Base-by-base conservation (phyloP, 2,329 filamentous ascomycete species). In the Drechslerella coelobrocha region DNA sequence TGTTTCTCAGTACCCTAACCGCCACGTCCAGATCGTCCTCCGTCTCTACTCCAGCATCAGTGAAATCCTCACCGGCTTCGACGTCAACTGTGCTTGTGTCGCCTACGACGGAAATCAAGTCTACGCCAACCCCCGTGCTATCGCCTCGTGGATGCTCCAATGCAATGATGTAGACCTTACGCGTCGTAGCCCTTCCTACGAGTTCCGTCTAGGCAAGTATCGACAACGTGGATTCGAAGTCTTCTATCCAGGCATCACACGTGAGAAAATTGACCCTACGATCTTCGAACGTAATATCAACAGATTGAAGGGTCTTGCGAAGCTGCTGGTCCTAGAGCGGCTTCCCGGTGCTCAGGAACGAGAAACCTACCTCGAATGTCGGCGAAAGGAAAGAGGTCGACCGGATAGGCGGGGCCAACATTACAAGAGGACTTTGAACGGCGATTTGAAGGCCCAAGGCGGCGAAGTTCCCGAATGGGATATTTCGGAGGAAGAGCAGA, bases 51-150 rank as follows among this genome's bases (percentile, higher is more conserved):
- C 91, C 76, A 92, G 88, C 0, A 80, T 95, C 48, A 88, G 89
- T 0, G 90, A 95, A 77, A 92, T 96, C 34, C 82, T 96, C 23
- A 91, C 91, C 2, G 91, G 91, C 0, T 96, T 96, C 75, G 91
- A 95, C 75, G 91, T 96, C 52, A 91, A 94, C 77, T 92, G 89
- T 77, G 74, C 90, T 0, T 90, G 90, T 72, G 89, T 87, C 23
- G 90, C 90, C 2, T 96, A 89, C 74, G 86, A 94, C 77, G 91
- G 91, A 34, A 84, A 84, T 19, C 89, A 94, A 76, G 90, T 96
- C 17, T 95, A 88, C 76, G 86, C 86, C 23, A 87, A 88, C 1
- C 91, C 91, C 1, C 84, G 91, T 63, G 91, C 91, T 1, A 78
- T 96, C 12, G 86, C 86, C 47, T 88, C 90, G 8, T 93, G 89